Evolutionary conservation across 2,329 filamentous ascomycete species (phyloP).

Genomic region (Scedosporium minutisporum): DNA sequence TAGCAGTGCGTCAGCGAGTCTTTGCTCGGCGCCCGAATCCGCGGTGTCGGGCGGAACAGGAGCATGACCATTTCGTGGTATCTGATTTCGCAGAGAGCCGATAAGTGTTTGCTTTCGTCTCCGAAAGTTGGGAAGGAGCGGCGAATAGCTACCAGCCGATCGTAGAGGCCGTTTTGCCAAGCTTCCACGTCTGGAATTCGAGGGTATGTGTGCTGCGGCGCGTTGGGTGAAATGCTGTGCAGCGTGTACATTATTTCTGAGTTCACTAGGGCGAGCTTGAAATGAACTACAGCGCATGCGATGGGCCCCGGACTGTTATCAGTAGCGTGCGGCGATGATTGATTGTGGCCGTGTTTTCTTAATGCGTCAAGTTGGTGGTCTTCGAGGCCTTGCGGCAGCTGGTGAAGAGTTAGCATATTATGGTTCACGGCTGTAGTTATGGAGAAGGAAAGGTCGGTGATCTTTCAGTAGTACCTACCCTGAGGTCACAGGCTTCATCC

Average conservation of each 20-base stretch:
- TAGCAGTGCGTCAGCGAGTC: slow-evolving; percentile 31
- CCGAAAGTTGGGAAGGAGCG: slow-evolving; percentile 21
- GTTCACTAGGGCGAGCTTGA: slow-evolving; percentile 36
- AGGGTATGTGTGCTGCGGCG: slow-evolving; percentile 38
- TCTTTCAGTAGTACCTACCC: slow-evolving; percentile 22
- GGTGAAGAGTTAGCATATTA: too few relatives aligned
- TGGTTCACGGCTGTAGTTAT: too few relatives aligned
- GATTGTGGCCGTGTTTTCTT: neutral
- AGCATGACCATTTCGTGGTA: slow-evolving; percentile 40
- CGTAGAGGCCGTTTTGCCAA: slow-evolving; percentile 35
- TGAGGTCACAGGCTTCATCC: slow-evolving; percentile 44
- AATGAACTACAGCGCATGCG: slow-evolving; percentile 36
- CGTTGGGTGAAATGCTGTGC: slow-evolving; percentile 38
- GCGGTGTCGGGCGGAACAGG: slow-evolving; percentile 39
- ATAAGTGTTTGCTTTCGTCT: slow-evolving; percentile 15
- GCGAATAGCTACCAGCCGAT: slow-evolving; percentile 29
- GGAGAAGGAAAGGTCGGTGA: slow-evolving; percentile 1
- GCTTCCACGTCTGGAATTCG: slow-evolving; percentile 29
- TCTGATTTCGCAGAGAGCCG: slow-evolving; percentile 29
- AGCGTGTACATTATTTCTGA: slow-evolving; percentile 49
- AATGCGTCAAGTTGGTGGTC: slow-evolving; percentile 12
- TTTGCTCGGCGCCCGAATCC: slow-evolving; percentile 35
- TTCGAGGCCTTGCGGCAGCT: slow-evolving; percentile 20
- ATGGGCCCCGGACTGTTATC: slow-evolving; percentile 19
- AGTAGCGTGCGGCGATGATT: slow-evolving; percentile 1